These are phyloP conservation scores for Cyamopsis tetragonoloba DNA, from an alignment of 306 rosid species.

Conservation along the genomic window DNA sequence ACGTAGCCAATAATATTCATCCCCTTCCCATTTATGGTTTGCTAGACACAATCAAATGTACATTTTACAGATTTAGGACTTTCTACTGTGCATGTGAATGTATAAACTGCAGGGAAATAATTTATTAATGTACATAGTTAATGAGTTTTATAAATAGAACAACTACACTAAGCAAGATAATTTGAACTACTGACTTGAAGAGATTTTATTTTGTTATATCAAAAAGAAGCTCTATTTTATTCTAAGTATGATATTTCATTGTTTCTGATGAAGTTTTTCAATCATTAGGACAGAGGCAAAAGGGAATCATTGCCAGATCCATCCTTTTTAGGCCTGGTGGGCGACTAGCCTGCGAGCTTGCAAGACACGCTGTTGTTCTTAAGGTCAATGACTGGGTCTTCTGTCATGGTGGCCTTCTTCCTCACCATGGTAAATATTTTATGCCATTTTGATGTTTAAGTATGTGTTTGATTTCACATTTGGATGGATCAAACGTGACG, in stretches of 20 bases:
- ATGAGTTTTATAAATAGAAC: not conserved
- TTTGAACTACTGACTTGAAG: not conserved
- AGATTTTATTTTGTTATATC: not conserved
- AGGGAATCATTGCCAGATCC: conserved; percentile 83
- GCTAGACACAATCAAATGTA: not conserved
- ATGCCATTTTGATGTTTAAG: not conserved
- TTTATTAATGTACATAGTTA: not conserved
- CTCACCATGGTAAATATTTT: conserved; percentile 80
- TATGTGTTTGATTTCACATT: not conserved
- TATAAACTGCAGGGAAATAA: not conserved
- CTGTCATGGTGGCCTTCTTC: conserved; percentile 99
- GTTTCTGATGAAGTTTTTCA: conserved; percentile 43
- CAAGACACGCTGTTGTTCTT: conserved; percentile 73
- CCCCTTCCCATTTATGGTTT: not conserved
- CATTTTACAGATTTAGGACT: not conserved
- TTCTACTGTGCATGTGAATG: too few relatives aligned
- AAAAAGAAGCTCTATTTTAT: not conserved
- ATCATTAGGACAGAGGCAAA: conserved; percentile 91
- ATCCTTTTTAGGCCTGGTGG: conserved; percentile 86
- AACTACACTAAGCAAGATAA: not conserved
- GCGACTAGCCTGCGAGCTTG: conserved; percentile 68
- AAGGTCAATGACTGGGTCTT: conserved; percentile 96
- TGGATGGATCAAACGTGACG: too few relatives aligned
- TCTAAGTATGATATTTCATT: conserved; percentile 12
- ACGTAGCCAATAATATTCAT: not conserved